Conservation (phyloP, 345 rosid genomes). For the Excoecaria cochinchinensis region DNA sequence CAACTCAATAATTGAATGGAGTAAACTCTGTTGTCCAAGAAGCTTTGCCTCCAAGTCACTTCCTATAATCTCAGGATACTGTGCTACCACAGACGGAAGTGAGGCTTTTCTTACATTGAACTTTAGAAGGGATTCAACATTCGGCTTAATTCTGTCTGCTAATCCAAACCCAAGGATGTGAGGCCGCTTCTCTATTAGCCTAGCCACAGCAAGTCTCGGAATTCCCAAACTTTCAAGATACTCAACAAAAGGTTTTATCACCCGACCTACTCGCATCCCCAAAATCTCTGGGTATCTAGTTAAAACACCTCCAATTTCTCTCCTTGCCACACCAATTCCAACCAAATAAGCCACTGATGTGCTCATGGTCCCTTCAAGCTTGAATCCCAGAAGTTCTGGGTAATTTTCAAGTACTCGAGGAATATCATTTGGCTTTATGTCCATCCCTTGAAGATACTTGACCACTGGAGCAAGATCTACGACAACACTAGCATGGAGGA, state of each 20-base stretch:
- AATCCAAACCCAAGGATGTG: conserved; percentile 75
- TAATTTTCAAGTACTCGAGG: conserved; percentile 88
- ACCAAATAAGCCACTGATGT: conserved; percentile 88
- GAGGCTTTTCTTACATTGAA: conserved; percentile 50
- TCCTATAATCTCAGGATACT: conserved; percentile 87
- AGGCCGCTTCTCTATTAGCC: conserved; percentile 81
- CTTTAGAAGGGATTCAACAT: conserved; percentile 58
- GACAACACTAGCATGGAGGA: conserved; percentile 82
- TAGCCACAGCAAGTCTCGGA: conserved; percentile 80
- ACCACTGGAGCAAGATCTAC: conserved; percentile 93
- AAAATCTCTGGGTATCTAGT: conserved; percentile 80
- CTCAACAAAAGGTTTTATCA: conserved; percentile 84
- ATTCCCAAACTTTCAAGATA: conserved; percentile 72
- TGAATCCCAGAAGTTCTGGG: conserved; percentile 87
- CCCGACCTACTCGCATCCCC: conserved; percentile 88
- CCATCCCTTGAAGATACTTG: conserved; percentile 87
- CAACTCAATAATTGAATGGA: conserved; percentile 48
- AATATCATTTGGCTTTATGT: conserved; percentile 68
- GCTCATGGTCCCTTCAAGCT: conserved; percentile 97
- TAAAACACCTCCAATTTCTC: conserved; percentile 76
- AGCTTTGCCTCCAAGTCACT: conserved; percentile 66
- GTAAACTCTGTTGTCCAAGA: conserved; percentile 50
- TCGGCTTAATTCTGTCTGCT: conserved; percentile 58
- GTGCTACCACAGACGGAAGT: conserved; percentile 78
- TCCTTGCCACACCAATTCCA: conserved; percentile 86